Percentiles rank a stretch among this genome's conserved stretches.
Conservation (phyloP, 2,329 filamentous ascomycete species). For the Arachnopeziza araneosa region DNA sequence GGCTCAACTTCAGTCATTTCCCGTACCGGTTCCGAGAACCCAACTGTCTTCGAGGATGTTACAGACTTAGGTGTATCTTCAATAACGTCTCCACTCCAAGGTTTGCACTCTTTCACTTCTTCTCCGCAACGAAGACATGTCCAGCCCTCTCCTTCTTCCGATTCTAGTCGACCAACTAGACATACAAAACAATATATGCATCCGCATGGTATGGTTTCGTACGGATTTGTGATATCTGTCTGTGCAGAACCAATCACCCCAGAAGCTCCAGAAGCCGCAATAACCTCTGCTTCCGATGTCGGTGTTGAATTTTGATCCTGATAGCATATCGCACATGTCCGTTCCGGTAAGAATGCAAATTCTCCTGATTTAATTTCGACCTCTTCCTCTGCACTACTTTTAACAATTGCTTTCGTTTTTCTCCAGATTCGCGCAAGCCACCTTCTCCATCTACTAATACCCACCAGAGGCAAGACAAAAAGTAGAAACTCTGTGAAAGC, state of each 20-base stretch:
- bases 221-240: slow-evolving; percentile 94
- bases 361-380: slow-evolving; percentile 61
- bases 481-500: slow-evolving; percentile 99
- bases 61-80: slow-evolving; percentile 40
- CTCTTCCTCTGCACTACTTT: slow-evolving; percentile 41
- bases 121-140: slow-evolving; percentile 84
- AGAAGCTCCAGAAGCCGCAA: slow-evolving; percentile 60
- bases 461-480: slow-evolving; percentile 93
- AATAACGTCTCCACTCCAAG: slow-evolving; percentile 88
- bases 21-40: slow-evolving; percentile 41
- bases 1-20: slow-evolving; percentile 19
- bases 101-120: slow-evolving; percentile 75
- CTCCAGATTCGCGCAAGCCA: slow-evolving; percentile 87
- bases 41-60: slow-evolving; percentile 50
- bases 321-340: slow-evolving; percentile 96
- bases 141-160: slow-evolving; percentile 93
- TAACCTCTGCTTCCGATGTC: slow-evolving; percentile 67
- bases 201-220: slow-evolving; percentile 82
- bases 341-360: slow-evolving; percentile 78
- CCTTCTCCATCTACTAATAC: slow-evolving; percentile 85
- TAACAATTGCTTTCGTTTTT: slow-evolving; percentile 63
- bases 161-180: slow-evolving; percentile 81
- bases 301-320: slow-evolving; percentile 77
- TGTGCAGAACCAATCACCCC: slow-evolving; percentile 81
- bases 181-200: slow-evolving; percentile 97